Percentiles rank a stretch among this genome's conserved stretches.
phyloP scores from a whole-genome alignment of 2,329 filamentous ascomycete genomes.

The Neurospora crassa region DNA sequence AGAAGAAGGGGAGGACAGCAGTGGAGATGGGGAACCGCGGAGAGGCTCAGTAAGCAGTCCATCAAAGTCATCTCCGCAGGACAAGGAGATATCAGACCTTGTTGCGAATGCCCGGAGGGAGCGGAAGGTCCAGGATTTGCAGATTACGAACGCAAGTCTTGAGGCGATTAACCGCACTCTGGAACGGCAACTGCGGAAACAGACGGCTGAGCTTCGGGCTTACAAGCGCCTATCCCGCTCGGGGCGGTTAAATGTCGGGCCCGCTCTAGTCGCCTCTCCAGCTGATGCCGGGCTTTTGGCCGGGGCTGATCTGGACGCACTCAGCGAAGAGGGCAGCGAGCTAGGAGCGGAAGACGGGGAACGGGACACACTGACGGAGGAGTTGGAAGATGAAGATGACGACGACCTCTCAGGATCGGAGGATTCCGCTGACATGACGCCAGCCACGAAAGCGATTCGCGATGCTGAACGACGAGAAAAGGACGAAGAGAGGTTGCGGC shows the following conservation, averaged over 20 bases:
- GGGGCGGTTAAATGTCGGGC: slow-evolving; percentile 58
- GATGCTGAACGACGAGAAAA: slow-evolving; percentile 50
- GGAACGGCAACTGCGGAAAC: slow-evolving; percentile 83
- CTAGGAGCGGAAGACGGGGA: slow-evolving; percentile 40
- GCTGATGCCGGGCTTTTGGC: slow-evolving; percentile 30
- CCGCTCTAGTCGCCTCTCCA: slow-evolving; percentile 33
- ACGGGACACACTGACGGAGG: slow-evolving; percentile 37
- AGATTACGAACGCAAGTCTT: slow-evolving; percentile 93
- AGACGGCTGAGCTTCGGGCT: slow-evolving; percentile 77
- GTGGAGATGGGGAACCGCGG: slow-evolving; percentile 14
- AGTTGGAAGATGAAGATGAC: slow-evolving; percentile 42
- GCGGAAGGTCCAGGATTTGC: slow-evolving; percentile 88
- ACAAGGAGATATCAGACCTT: slow-evolving; percentile 60
- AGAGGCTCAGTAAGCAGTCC: slow-evolving; percentile 38
- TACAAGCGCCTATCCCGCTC: slow-evolving; percentile 79
- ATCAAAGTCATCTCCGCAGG: slow-evolving; percentile 42
- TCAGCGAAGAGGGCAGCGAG: slow-evolving; percentile 35
- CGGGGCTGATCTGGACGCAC: slow-evolving; percentile 39
- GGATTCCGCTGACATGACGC: slow-evolving; percentile 29
- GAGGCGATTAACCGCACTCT: slow-evolving; percentile 91
- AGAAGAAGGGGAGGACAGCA: slow-evolving; percentile 19
- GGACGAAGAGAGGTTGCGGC: slow-evolving; percentile 74
- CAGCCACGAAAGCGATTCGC: slow-evolving; percentile 29
- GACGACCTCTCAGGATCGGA: slow-evolving; percentile 35
- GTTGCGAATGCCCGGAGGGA: slow-evolving; percentile 85